Conservation (phyloP, 2,329 filamentous ascomycete genomes). For the Cryphonectria carpinicola region DNA sequence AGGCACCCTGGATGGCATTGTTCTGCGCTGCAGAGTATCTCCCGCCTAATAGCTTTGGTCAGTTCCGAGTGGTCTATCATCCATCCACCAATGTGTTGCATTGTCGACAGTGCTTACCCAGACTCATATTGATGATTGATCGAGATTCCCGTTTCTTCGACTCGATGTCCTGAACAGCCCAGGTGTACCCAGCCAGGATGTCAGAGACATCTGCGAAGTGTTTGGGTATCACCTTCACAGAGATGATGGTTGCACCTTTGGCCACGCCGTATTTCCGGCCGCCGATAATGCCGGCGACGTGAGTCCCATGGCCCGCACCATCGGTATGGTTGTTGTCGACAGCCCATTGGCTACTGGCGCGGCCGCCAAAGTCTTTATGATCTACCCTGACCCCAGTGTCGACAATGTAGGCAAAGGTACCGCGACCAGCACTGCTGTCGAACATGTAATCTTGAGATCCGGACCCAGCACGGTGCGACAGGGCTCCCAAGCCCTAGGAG, state of each 20-base stretch:
- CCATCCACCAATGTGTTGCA: background rate
- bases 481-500: conserved; percentile 36
- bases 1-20: conserved; percentile 41
- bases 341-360: conserved; percentile 36
- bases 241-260: conserved; percentile 37
- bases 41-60: conserved; percentile 12
- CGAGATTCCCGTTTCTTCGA: conserved; percentile 1
- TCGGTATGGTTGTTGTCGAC: conserved; percentile 32
- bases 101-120: conserved; percentile 12
- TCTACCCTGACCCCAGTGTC: conserved; percentile 48
- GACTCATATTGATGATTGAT: conserved; percentile 25
- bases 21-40: conserved; percentile 39
- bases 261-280: conserved; percentile 39
- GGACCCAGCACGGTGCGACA: conserved; percentile 33
- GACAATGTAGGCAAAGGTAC: conserved; percentile 46
- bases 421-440: conserved; percentile 33
- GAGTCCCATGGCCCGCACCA: conserved; percentile 40
- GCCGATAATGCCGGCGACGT: conserved; percentile 39
- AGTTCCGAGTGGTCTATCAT: background rate
- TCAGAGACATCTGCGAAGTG: conserved; percentile 13
- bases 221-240: conserved; percentile 38
- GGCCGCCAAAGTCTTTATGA: conserved; percentile 39
- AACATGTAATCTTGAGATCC: conserved; percentile 32
- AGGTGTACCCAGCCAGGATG: conserved; percentile 33
- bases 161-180: conserved; percentile 34